Evolutionary conservation across 2,329 filamentous ascomycete genomes (phyloP).

Genomic region (Didymella pomorum): DNA sequence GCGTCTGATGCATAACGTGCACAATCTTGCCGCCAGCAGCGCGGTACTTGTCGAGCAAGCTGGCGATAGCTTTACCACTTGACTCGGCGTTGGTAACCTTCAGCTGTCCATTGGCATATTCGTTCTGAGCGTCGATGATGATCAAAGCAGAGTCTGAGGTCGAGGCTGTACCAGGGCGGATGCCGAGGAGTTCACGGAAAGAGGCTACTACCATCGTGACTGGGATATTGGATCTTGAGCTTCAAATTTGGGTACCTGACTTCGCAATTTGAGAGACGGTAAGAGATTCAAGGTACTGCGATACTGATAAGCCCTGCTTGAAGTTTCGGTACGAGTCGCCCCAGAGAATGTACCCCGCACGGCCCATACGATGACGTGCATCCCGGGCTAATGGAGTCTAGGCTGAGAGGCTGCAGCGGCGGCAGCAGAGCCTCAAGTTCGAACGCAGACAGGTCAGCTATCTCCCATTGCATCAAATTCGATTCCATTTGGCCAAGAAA

Average conservation of each 20-base stretch:
- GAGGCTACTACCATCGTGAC: slow-evolving; percentile 36
- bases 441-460: not conserved
- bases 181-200: slow-evolving; percentile 64
- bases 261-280: no score
- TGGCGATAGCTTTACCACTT: slow-evolving; percentile 65
- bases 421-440: not conserved
- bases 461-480: not conserved
- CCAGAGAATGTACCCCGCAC: slow-evolving; percentile 14
- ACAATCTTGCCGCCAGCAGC: slow-evolving; percentile 62
- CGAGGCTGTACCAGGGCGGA: slow-evolving; percentile 63
- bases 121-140: slow-evolving; percentile 76
- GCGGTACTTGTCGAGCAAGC: slow-evolving; percentile 69
- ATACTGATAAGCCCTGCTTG: slow-evolving; percentile 5
- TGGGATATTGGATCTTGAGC: no score
- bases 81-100: slow-evolving; percentile 62
- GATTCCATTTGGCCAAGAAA: not conserved
- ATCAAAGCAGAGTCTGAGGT: slow-evolving; percentile 67
- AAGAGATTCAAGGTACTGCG: not conserved
- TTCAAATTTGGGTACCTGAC: not conserved
- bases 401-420: slow-evolving; percentile 1
- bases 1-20: slow-evolving; percentile 67
- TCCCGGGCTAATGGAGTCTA: slow-evolving; percentile 11
- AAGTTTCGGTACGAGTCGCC: not conserved
- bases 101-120: slow-evolving; percentile 68
- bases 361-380: slow-evolving; percentile 12